Base-by-base conservation (phyloP, 2,329 filamentous ascomycete species). In the Iodosphaeria phyllophila region DNA sequence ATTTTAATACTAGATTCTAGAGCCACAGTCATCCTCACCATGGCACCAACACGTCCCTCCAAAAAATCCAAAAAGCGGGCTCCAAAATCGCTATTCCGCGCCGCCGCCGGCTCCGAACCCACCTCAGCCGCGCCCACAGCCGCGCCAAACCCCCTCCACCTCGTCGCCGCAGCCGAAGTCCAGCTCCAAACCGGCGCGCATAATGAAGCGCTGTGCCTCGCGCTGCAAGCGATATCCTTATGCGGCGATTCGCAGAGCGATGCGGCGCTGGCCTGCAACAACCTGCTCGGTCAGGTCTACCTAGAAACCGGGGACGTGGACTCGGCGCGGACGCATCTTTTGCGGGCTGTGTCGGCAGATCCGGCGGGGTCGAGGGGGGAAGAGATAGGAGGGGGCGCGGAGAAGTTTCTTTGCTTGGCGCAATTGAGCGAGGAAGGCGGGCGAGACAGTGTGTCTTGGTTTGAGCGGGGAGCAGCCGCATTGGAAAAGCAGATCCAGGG, bases 401-500 rank as follows among this genome's bases (percentile, higher is more conserved):
- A 95, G 44, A 95, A 93, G 53, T 95, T 93, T 43, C 54, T 95
- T 24, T 92, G 84, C 68, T 59, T 98, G 30, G 89, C 89, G 33
- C 89, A 98, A 52, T 60, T 98, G 40, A 89, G 68, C 44, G 68
- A 74, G 31, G 61, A 74, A 23, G 73, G 73, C 18, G 73, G 73
- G 2, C 50, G 58, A 23, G 69, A 75, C 40, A 74, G 66, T 37
- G 64, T 78, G 9, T 34, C 39, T 26, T 78, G 73, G 72, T 77
- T 68, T 41, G 66, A 74, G 46, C 61, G 58, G 35, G 80, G 84
- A 8, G 76, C 78, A 0, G 57, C 62, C 19, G 71, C 75, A 25
- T 57, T 98, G 41, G 66, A 80, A 42, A 54, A 58, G 34, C 73
- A 76, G 46, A 74, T 92, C 34, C 66, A 71, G 38, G 52, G 51